Evolutionary conservation across 1,284 basidiomycete species (phyloP), one percentile per base, ranked within the genome.

Genomic region (Ustilago lituana): DNA sequence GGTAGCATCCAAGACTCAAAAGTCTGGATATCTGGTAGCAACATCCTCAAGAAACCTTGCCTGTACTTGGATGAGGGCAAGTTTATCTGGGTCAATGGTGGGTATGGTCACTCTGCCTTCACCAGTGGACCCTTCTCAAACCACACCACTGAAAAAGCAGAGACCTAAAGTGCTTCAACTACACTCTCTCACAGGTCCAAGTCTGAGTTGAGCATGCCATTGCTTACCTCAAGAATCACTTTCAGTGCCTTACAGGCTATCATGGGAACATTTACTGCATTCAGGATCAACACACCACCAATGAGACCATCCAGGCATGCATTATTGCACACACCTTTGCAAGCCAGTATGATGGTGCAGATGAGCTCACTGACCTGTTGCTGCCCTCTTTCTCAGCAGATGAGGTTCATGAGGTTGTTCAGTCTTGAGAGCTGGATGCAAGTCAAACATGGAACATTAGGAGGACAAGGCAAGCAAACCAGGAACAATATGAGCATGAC

Each of bases 51-150:
- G 17, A 41, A 44, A 12, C 49, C 49, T 4, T 29, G 29, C 9
- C 24, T 38, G 5, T 51, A 51, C 19, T 31, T 51, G 4, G 37
- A 51, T 37, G 29, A 51, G 23, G 49, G 39, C 9, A 17, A 51
- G 20, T 43, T 51, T 23, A 41, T 51, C 17, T 51, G 49, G 49
- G 29, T 38, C 14, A 38, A 51, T 33, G 38, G 49, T 22, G 49
- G 49, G 2, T 51, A 51, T 35, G 39, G 49, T 4, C 38, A 40
- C 19, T 38, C 35, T 10, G 12, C 26, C 9, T 44, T 43, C 32
- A 43, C 50, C 12, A 22, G 32, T 17, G 50, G 50, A 22, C 39
- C 50, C 14, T 53, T 26, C 41, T 35, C 31, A 20, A 39, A 53
- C 29, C n/a, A 23, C 9, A 11, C 33, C 5, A 40, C 50, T 11